A percentile compares a stretch with the other conserved stretches of the same genome.
phyloP scores from a whole-genome alignment of 2,329 filamentous ascomycete genomes.

The Exserohilum rostratum region DNA sequence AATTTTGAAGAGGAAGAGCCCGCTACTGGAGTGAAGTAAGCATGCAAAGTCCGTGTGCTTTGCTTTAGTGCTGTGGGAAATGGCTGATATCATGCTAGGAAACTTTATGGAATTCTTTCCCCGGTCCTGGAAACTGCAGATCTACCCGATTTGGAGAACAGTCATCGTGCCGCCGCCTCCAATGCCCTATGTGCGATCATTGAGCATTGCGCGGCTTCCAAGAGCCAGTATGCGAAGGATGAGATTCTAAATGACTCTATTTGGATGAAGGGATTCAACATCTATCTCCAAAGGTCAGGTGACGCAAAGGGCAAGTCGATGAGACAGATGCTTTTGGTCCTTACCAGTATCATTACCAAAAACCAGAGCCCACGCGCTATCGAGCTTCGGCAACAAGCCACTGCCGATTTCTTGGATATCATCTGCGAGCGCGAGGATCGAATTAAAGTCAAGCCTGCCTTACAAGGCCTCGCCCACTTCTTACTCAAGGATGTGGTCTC shows the following conservation, averaged over 20 bases:
- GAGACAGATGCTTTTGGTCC: slow-evolving; percentile 52
- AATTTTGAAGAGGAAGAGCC: slow-evolving; percentile 33
- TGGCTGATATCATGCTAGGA: slow-evolving; percentile 34
- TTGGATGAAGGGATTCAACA: slow-evolving; percentile 48
- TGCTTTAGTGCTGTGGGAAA: slow-evolving; percentile 12
- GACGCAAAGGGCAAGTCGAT: slow-evolving; percentile 55
- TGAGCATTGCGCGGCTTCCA: slow-evolving; percentile 47
- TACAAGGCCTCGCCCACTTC: slow-evolving; percentile 71
- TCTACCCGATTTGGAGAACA: slow-evolving; percentile 36
- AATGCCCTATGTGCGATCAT: slow-evolving; percentile 55
- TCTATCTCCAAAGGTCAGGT: slow-evolving; percentile 52
- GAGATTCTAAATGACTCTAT: slow-evolving; percentile 44
- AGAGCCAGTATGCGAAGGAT: slow-evolving; percentile 31
- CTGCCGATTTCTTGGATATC: slow-evolving; percentile 60
- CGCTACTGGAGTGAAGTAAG: slow-evolving; percentile 45
- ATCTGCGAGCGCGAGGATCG: slow-evolving; percentile 66
- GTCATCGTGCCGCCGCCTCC: slow-evolving; percentile 55
- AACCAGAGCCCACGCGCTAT: slow-evolving; percentile 24
- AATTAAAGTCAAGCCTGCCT: slow-evolving; percentile 70
- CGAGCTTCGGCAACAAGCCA: slow-evolving; percentile 35
- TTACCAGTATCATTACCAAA: slow-evolving; percentile 48
- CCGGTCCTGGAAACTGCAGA: slow-evolving; percentile 44
- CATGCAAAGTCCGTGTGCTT: slow-evolving; percentile 44
- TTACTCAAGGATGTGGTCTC: slow-evolving; percentile 65
- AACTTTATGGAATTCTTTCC: slow-evolving; percentile 34